Evolutionary conservation across 768 basidiomycete species (phyloP), one percentile per base, ranked within the genome.

Genomic region (Hericium coralloides): DNA sequence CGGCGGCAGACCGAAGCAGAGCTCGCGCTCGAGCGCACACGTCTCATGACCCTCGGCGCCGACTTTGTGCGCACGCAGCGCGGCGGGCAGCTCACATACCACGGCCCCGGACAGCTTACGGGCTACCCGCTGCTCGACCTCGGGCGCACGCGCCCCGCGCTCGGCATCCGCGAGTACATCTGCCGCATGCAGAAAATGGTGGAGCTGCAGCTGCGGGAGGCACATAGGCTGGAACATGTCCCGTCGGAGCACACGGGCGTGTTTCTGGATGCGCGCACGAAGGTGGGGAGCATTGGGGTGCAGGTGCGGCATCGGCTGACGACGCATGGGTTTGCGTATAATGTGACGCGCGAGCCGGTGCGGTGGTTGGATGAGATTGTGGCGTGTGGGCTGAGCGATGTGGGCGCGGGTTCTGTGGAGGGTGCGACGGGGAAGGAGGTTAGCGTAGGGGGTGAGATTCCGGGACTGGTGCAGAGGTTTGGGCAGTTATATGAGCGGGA

Each of bases 51-150:
- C 36, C 75, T 92, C 23, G 95, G 95, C 23, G 95, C 95, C 0
- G 92, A 97, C 67, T 95, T 95, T 65, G 80, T 89, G 39, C 73
- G 81, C 22, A 84, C 93, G 2, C 78, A 82, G 54, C 78, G 97
- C 55, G 97, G 97, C 14, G 97, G 97, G 2, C 87, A 98, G 72
- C 79, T 93, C 57, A 99, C 97, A 1, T 99, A 92, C 70, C 97
- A 99, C 69, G 97, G 97, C 0, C 95, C 97, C 1, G 97, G 97
- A 6, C 97, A 99, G 72, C 77, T 99, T 64, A 89, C 98, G 15
- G 97, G 94, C 26, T 99, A 99, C 68, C 92, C 95, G 2, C 76
- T 98, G 53, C 76, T 98, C 52, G 95, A 98, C 73, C 79, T 98
- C 18, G 82, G 82, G n/a, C 83, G 85, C 37, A 83, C 87, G 63